phyloP scores from a whole-genome alignment of 805 yeast genomes.

The Metschnikowia gruessii region DNA sequence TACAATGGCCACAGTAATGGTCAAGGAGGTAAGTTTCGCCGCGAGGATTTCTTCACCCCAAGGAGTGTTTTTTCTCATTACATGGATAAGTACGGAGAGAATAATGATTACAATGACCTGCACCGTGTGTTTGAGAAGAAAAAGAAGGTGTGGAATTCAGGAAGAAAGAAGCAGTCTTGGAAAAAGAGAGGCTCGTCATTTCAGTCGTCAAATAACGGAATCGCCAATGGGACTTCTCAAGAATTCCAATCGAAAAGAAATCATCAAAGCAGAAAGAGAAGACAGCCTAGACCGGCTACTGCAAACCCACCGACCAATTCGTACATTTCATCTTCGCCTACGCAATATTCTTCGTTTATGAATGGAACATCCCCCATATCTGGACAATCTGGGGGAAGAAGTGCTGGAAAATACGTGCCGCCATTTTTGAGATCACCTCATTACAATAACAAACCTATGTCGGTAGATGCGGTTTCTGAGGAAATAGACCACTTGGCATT shows the following conservation, averaged over 20 bases:
- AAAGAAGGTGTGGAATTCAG: constrained; percentile 19
- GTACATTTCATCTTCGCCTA: constrained; percentile 2
- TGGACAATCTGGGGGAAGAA: background rate
- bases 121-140: constrained; percentile 18
- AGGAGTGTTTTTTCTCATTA: constrained; percentile 68
- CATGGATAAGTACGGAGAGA: constrained; percentile 60
- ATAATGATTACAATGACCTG: constrained; percentile 24
- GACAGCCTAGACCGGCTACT: constrained; percentile 10
- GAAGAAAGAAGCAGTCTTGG: constrained; percentile 29
- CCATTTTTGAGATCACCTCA: constrained; percentile 42
- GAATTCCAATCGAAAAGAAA: constrained; percentile 2
- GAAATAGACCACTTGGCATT: constrained; percentile 35
- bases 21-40: constrained; percentile 39
- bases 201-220: constrained; percentile 2
- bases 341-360: background rate
- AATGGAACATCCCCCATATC: constrained; percentile 5
- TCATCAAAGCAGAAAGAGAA: constrained; percentile 7
- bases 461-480: constrained; percentile 33
- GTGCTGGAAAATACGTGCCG: constrained; percentile 38
- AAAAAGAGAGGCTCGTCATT: constrained; percentile 18
- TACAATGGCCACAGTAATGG: constrained; percentile 7
- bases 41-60: constrained; percentile 78
- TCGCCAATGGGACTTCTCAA: background rate
- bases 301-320: constrained; percentile 1
- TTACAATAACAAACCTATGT: constrained; percentile 29